A percentile compares a stretch with the other conserved stretches of the same genome.
Evolutionary conservation across 192 early-diverging fungal species (phyloP).

Genomic region (Dissophora globulifera): DNA sequence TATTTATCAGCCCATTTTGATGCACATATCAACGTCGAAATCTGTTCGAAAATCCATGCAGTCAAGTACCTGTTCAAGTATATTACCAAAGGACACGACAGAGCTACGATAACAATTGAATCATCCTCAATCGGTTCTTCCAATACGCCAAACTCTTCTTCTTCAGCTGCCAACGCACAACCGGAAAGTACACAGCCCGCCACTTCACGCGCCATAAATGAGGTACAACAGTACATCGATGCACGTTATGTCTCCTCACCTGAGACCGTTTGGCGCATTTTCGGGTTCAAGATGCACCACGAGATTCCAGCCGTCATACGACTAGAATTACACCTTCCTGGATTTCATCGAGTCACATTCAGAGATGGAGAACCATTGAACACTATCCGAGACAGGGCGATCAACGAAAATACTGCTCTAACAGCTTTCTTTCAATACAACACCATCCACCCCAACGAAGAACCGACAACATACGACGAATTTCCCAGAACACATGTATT

Average conservation of each 20-base stretch:
- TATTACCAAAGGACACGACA: conserved; percentile 54
- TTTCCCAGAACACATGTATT: conserved; percentile 19
- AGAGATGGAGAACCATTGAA: conserved; percentile 3
- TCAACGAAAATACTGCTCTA: conserved; percentile 8
- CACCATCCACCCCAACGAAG: neutral
- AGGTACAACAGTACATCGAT: conserved; percentile 20
- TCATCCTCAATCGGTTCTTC: neutral
- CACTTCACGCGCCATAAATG: too few relatives aligned
- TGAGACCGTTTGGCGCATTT: conserved; percentile 42
- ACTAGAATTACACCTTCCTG: conserved; percentile 12
- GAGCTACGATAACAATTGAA: conserved; percentile 5
- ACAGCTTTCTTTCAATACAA: conserved; percentile 26
- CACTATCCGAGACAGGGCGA: conserved; percentile 1
- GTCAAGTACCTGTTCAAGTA: too few relatives aligned
- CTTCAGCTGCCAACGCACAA: neutral
- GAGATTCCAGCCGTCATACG: conserved; percentile 2
- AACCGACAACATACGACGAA: conserved; percentile 6
- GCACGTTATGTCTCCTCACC: conserved; percentile 34
- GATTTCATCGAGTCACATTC: conserved; percentile 1
- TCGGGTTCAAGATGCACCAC: conserved; percentile 31
- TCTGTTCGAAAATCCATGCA: conserved; percentile 42
- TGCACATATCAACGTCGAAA: conserved; percentile 49
- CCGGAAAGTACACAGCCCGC: too few relatives aligned
- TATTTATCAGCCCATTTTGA: conserved; percentile 47
- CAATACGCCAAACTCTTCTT: neutral